Evolutionary conservation across 208 protist species (phyloP).

Genomic region (Trichomonas tenax): DNA sequence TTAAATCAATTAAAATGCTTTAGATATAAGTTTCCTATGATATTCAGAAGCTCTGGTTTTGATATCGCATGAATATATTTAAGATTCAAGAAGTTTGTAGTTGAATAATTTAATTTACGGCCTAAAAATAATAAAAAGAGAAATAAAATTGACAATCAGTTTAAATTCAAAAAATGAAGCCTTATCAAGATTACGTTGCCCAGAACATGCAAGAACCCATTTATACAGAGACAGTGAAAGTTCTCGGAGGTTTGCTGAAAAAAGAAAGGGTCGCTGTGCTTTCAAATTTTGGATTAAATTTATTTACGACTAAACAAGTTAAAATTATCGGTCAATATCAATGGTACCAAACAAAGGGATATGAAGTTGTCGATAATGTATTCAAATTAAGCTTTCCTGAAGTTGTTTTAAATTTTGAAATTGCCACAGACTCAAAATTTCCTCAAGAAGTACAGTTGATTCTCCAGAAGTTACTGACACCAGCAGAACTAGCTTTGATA

Average conservation of each 20-base stretch:
- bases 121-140: too few relatives aligned
- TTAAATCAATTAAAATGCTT: too few relatives aligned
- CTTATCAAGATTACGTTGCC: not conserved
- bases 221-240: not conserved
- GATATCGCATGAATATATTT: too few relatives aligned
- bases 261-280: not conserved
- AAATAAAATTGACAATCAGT: too few relatives aligned
- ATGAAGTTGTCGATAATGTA: not conserved
- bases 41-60: too few relatives aligned
- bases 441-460: not conserved
- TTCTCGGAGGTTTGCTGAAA: not conserved
- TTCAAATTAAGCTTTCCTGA: not conserved
- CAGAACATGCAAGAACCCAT: not conserved
- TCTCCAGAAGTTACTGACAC: not conserved
- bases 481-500: not conserved
- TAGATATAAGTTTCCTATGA: too few relatives aligned
- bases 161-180: not conserved
- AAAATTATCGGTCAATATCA: not conserved
- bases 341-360: not conserved
- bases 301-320: not conserved
- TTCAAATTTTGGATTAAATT: not conserved
- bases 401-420: not conserved
- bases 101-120: too few relatives aligned
- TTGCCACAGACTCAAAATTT: not conserved
- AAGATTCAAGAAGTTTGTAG: too few relatives aligned